A percentile compares a stretch with the other conserved stretches of the same genome.
phyloP scores from a whole-genome alignment of 192 early-diverging fungal species.

The Allomyces macrogynus region DNA sequence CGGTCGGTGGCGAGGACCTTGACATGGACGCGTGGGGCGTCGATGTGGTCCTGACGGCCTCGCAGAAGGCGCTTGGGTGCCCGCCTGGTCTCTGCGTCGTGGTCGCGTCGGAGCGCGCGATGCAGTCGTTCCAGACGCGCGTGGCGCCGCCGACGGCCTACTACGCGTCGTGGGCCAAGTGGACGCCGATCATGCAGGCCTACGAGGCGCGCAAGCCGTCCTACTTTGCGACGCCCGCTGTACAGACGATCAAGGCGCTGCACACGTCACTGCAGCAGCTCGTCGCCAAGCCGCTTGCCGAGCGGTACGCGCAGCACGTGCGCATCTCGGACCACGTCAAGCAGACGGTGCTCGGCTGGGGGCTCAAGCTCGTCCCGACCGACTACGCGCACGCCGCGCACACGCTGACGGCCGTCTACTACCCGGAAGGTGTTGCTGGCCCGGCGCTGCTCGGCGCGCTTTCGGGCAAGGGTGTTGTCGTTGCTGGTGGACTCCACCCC shows the following conservation, averaged over 20 bases:
- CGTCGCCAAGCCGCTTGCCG: conserved; percentile 45
- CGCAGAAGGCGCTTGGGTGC: conserved; percentile 85
- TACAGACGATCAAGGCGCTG: conserved; percentile 78
- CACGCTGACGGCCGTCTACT: conserved; percentile 24
- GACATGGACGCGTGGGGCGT: conserved; percentile 78
- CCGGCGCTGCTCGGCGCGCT: no score
- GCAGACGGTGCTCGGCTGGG: conserved; percentile 39
- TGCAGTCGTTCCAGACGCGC: conserved; percentile 43
- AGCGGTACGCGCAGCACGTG: conserved; percentile 57
- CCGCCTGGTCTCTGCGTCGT: conserved; percentile 84
- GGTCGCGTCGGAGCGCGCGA: conserved; percentile 55
- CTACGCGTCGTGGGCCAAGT: conserved; percentile 80
- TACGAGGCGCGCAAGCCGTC: conserved; percentile 80
- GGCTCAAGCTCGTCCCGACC: conserved; percentile 52
- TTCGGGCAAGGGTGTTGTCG: no score
- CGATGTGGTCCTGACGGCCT: conserved; percentile 83
- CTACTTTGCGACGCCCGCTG: conserved; percentile 95
- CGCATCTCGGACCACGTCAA: conserved; percentile 50
- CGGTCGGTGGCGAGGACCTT: conserved; percentile 81
- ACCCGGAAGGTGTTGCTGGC: conserved; percentile 58
- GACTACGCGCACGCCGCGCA: background rate
- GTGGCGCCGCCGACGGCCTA: conserved; percentile 63
- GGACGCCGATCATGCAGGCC: conserved; percentile 91
- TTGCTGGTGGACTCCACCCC: no score
- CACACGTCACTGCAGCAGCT: conserved; percentile 63